Conservation (phyloP, 2,329 filamentous ascomycete species). For the Fusarium sp. region DNA sequence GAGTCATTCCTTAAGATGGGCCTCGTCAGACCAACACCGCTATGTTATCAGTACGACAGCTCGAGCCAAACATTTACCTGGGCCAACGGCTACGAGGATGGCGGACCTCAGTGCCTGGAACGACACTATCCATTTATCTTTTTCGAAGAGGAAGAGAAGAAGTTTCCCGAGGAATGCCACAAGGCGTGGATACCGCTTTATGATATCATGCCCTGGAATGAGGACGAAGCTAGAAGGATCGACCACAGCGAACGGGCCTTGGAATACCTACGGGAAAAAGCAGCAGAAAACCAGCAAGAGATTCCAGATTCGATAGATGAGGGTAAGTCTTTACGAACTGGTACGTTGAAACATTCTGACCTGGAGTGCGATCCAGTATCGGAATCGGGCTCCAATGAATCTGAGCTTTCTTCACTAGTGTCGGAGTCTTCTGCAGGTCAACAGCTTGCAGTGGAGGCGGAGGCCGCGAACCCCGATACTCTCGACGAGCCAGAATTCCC, state of each 20-base stretch:
- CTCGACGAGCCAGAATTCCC: background rate
- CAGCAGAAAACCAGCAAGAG: background rate
- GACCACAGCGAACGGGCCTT: constrained; percentile 12
- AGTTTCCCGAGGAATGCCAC: constrained; percentile 18
- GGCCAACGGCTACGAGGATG: constrained; percentile 23
- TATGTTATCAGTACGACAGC: constrained; percentile 30
- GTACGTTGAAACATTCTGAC: background rate
- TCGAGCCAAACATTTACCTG: constrained; percentile 12
- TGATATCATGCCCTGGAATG: constrained; percentile 8
- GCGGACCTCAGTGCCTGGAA: background rate
- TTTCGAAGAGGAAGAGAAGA: constrained; percentile 29
- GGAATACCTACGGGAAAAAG: background rate
- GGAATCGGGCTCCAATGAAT: background rate
- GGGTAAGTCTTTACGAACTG: background rate
- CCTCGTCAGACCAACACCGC: constrained; percentile 14
- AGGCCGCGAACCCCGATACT: background rate
- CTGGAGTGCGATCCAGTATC: background rate
- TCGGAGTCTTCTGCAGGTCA: background rate
- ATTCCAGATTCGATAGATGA: background rate
- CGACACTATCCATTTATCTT: constrained; percentile 37
- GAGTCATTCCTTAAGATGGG: constrained; percentile 12
- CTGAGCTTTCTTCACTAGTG: background rate
- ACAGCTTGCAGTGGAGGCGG: background rate
- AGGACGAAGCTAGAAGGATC: background rate
- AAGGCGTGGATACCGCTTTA: constrained; percentile 27